These are phyloP conservation scores for Pseudofabraea citricarpa DNA, from an alignment of 2,329 filamentous ascomycete genomes.

Conservation along the genomic window DNA sequence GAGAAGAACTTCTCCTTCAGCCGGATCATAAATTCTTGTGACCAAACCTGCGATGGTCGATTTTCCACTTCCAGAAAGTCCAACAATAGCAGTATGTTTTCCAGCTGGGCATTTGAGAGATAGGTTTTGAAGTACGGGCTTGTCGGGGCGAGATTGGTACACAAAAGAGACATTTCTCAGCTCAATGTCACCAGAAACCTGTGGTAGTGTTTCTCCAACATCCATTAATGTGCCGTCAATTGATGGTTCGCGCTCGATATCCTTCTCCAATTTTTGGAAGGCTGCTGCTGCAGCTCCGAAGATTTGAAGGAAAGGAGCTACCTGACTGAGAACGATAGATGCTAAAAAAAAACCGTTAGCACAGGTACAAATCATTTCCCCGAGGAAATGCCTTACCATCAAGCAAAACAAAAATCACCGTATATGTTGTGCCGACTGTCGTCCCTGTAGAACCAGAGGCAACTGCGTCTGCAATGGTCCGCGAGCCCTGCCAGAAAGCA, in stretches of 20 bases:
- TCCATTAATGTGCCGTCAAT: conserved; percentile 17
- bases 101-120: conserved; percentile 34
- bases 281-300: conserved; percentile 53
- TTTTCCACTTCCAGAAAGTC: conserved; percentile 33
- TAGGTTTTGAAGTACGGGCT: conserved; percentile 32
- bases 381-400: conserved; percentile 34
- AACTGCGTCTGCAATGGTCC: conserved; percentile 36
- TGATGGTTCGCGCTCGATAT: conserved; percentile 14
- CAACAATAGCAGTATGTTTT: conserved; percentile 43
- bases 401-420: conserved; percentile 47
- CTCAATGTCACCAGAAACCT: conserved; percentile 26
- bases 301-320: conserved; percentile 58
- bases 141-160: conserved; percentile 36
- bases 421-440: conserved; percentile 35
- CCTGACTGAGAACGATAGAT: conserved; percentile 54
- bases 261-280: conserved; percentile 45
- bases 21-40: conserved; percentile 33
- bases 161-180: conserved; percentile 21
- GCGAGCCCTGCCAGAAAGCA: conserved; percentile 53
- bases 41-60: conserved; percentile 32
- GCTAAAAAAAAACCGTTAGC: conserved; percentile 7
- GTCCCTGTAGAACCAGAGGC: conserved; percentile 5
- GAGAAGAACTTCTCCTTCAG: conserved; percentile 20
- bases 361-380: not conserved
- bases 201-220: conserved; percentile 7